Base-by-base conservation (phyloP, 2,329 filamentous ascomycete genomes). In the Pseudocercospora vitis region DNA sequence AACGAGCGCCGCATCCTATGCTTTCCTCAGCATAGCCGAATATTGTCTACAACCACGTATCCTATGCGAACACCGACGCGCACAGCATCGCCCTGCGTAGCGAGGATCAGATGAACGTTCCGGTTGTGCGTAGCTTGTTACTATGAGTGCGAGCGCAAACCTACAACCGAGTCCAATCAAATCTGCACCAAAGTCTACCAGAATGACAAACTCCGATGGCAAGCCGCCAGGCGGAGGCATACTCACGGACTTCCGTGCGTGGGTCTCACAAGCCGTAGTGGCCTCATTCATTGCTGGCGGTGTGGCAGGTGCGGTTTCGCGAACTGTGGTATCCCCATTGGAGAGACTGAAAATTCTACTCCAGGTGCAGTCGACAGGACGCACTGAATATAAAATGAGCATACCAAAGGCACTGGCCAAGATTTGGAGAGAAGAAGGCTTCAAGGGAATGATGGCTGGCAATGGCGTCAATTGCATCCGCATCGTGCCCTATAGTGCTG, bases 381-480 rank as follows among this genome's bases (percentile, higher is more conserved):
- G 91, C 67, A 88, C 89, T 64, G 92, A 96, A 68, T 99, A 99
- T 75, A 92, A 94, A 71, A 78, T 96, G 71, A 94, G 91, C 12
- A 89, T 97, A 53, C 84, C 85, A 63, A 89, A 95, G 74, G 94
- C 90, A 3, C 78, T 99, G 60, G 81, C 77, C 35, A 99, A 99
- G 74, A 99, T 99, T 87, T 96, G 92, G 86, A 85, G 80, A 64
- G 94, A 99, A 70, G 94, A 99, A 74, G 94, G 94, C 50, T 97
- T 91, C 90, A 85, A 85, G 71, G 94, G 94, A 0, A 95, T 97
- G 73, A 95, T 99, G 91, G 85, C 91, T 62, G 94, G 94, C 48
- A 99, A 99, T 71, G 94, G 94, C 59, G 96, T 91, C 57, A 99
- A 99, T 73, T 99, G 94, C 78, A 89, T 99, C 66, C 89, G 94